phyloP scores from a whole-genome alignment of 192 early-diverging fungal genomes.

The Podila clonocystis region DNA sequence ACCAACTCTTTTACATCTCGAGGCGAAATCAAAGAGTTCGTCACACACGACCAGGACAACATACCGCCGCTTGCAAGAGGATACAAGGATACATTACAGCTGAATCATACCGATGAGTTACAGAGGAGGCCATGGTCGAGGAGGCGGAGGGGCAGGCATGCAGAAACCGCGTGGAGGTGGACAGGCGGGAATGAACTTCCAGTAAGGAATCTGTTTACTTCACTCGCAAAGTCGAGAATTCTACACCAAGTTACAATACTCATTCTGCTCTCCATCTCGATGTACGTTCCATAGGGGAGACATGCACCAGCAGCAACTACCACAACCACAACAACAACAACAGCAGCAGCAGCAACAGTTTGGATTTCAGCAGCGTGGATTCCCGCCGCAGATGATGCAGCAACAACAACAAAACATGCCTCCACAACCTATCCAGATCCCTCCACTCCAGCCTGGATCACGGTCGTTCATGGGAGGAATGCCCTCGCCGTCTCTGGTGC shows the following conservation, averaged over 20 bases:
- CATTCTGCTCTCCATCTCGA: background rate
- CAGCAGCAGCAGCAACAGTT: constrained; percentile 19
- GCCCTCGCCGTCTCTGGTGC: constrained; percentile 41
- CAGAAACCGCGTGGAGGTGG: constrained; percentile 35
- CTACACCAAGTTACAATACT: background rate
- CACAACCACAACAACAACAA: constrained; percentile 12
- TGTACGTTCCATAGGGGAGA: constrained; percentile 17
- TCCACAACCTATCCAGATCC: constrained; percentile 40
- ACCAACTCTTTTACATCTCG: too few relatives aligned
- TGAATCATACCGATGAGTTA: background rate
- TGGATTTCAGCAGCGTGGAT: constrained; percentile 41
- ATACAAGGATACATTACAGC: background rate
- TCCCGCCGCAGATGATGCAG: constrained; percentile 25
- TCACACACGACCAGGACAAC: background rate
- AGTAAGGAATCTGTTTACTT: constrained; percentile 3
- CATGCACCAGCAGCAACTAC: constrained; percentile 19
- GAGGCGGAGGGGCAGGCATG: constrained; percentile 30
- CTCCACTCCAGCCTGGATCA: constrained; percentile 7
- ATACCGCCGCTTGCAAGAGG: background rate
- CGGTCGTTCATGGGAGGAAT: constrained; percentile 38
- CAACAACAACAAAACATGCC: constrained; percentile 17
- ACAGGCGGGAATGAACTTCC: constrained; percentile 40
- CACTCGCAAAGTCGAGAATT: background rate
- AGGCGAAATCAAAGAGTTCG: too few relatives aligned
- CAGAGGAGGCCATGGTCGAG: constrained; percentile 36